Evolutionary conservation across 306 rosid species (phyloP).

Genomic region (Quercus mongolica): DNA sequence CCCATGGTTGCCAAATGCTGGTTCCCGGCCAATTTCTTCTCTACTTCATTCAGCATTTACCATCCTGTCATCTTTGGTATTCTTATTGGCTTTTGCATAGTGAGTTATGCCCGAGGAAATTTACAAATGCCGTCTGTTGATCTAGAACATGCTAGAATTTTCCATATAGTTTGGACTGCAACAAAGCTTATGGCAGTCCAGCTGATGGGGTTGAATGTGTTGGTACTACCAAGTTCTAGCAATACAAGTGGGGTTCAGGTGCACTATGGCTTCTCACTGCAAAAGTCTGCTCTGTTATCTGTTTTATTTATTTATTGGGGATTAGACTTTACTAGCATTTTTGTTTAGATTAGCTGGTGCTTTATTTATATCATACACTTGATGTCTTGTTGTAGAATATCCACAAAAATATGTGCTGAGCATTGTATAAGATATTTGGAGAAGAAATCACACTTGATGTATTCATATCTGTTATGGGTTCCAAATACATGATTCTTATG

Average conservation of each 20-base stretch:
- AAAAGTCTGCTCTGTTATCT: conserved; percentile 17
- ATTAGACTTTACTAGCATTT: conserved; percentile 13
- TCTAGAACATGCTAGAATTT: conserved; percentile 9
- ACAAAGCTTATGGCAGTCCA: conserved; percentile 19
- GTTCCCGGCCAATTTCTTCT: conserved; percentile 41
- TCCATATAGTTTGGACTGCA: conserved; percentile 10
- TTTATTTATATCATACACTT: conserved; percentile 8
- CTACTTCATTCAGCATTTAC: conserved; percentile 33
- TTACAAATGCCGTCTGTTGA: conserved; percentile 9
- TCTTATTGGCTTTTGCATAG: conserved; percentile 42
- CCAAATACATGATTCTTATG: not conserved
- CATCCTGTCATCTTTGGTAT: conserved; percentile 42
- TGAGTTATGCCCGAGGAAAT: conserved; percentile 1
- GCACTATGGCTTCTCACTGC: conserved; percentile 14
- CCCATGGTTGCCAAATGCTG: conserved; percentile 86
- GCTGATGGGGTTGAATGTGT: conserved; percentile 14
- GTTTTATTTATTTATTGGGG: not conserved
- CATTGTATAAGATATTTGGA: conserved; percentile 19
- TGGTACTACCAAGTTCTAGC: conserved; percentile 20
- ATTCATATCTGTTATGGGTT: not conserved
- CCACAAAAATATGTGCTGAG: conserved; percentile 26
- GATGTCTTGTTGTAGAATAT: conserved; percentile 20
- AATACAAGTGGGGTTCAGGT: conserved; percentile 12
- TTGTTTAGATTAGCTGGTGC: conserved; percentile 18
- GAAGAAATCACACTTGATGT: conserved; percentile 15